These are phyloP conservation scores for Cryptococcus neoformans DNA, from an alignment of 1,284 basidiomycete genomes.

Conservation along the genomic window DNA sequence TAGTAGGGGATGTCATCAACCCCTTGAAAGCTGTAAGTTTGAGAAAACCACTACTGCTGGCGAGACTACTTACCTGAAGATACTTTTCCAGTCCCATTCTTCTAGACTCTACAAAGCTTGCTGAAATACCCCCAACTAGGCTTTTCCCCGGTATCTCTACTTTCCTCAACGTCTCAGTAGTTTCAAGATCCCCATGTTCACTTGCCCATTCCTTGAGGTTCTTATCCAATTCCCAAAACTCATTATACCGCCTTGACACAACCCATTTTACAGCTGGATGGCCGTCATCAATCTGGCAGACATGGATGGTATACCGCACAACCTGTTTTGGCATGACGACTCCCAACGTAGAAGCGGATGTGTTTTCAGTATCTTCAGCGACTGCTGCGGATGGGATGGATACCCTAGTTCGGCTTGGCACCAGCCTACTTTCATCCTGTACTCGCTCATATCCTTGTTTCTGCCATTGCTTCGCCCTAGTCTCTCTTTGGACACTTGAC, in stretches of 20 bases:
- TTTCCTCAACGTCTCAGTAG: constrained; percentile 57
- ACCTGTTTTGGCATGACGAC: constrained; percentile 65
- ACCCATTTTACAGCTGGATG: constrained; percentile 81
- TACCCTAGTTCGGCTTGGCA: constrained; percentile 73
- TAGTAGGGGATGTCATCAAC: constrained; percentile 65
- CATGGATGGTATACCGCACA: constrained; percentile 87
- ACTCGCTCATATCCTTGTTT: constrained; percentile 87
- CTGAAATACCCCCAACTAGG: constrained; percentile 70
- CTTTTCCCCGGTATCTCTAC: constrained; percentile 83
- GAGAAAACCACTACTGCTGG: neutral
- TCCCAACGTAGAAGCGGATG: neutral
- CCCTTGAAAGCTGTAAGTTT: constrained; percentile 54
- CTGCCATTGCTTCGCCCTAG: constrained; percentile 81
- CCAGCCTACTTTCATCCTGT: constrained; percentile 75
- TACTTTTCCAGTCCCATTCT: constrained; percentile 80
- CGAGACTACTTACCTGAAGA: constrained; percentile 62
- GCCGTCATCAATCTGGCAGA: constrained; percentile 76
- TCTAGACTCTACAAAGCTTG: constrained; percentile 73
- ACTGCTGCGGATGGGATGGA: constrained; percentile 70
- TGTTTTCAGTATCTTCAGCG: constrained; percentile 64
- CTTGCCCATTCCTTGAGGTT: constrained; percentile 56
- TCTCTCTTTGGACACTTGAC: constrained; percentile 72
- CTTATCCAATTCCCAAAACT: constrained; percentile 86
- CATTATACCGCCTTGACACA: constrained; percentile 86
- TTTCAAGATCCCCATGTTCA: constrained; percentile 3